Conservation (phyloP, 2,329 filamentous ascomycete genomes). For the Aspergillus latus region DNA sequence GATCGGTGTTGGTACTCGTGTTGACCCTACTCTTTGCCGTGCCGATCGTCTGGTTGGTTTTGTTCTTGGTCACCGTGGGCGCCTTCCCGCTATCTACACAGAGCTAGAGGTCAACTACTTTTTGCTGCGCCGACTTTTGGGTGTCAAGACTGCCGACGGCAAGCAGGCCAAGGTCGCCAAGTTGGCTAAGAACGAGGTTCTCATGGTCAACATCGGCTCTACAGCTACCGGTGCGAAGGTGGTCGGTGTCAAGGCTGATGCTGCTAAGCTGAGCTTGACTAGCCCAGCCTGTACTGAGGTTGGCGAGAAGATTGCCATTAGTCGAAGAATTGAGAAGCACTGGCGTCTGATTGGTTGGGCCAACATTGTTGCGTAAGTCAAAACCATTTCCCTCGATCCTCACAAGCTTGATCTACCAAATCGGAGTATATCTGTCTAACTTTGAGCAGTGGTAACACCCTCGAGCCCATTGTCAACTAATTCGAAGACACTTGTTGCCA, state of each 20-base stretch:
- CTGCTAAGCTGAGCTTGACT: slow-evolving; percentile 89
- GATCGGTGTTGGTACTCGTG: slow-evolving; percentile 96
- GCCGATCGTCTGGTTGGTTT: slow-evolving; percentile 98
- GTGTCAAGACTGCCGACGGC: slow-evolving; percentile 95
- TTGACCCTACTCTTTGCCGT: slow-evolving; percentile 96
- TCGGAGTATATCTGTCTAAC: slow-evolving; percentile 11
- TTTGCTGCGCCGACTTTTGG: slow-evolving; percentile 86
- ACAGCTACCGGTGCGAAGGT: slow-evolving; percentile 98
- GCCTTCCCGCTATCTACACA: slow-evolving; percentile 93
- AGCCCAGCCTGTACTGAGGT: slow-evolving; percentile 95
- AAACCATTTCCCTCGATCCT: neutral
- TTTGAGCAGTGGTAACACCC: slow-evolving; percentile 44
- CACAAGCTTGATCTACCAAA: neutral
- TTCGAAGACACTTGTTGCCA: slow-evolving; percentile 16
- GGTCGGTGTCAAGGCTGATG: slow-evolving; percentile 94
- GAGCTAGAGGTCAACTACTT: slow-evolving; percentile 99
- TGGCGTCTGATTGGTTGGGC: slow-evolving; percentile 95
- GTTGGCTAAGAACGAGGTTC: slow-evolving; percentile 95
- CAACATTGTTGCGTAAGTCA: slow-evolving; percentile 64
- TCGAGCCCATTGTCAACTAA: slow-evolving; percentile 47
- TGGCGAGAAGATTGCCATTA: slow-evolving; percentile 96
- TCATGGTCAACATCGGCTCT: slow-evolving; percentile 99
- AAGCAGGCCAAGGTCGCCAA: slow-evolving; percentile 99
- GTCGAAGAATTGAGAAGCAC: slow-evolving; percentile 97
- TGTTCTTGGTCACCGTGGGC: slow-evolving; percentile 91